A percentile compares a stretch with the other conserved stretches of the same genome.
These are phyloP conservation scores for Erigeron philadelphicus DNA, from an alignment of 140 eudicot genomes.

Conservation along the genomic window DNA sequence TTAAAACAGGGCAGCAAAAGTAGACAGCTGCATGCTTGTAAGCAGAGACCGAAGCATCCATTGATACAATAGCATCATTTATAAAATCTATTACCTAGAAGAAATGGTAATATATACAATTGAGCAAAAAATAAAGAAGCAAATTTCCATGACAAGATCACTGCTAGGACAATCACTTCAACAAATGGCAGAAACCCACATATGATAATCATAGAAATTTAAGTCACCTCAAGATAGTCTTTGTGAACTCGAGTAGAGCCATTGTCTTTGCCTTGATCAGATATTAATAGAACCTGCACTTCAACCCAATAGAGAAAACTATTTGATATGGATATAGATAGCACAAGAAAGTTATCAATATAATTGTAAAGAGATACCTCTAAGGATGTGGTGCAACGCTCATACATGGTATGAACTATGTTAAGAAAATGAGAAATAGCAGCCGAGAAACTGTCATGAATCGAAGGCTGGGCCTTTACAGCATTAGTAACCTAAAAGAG, in stretches of 20 bases:
- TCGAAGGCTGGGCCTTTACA: slow-evolving; percentile 40
- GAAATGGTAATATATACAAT: background rate
- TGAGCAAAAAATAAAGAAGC: background rate
- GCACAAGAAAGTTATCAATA: background rate
- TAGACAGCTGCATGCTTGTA: slow-evolving; percentile 62
- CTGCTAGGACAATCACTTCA: background rate
- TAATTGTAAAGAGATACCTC: slow-evolving; percentile 45
- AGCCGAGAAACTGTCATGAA: slow-evolving; percentile 53
- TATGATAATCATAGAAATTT: background rate
- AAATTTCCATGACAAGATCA: slow-evolving; percentile 6
- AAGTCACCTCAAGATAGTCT: slow-evolving; percentile 81
- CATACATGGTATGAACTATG: slow-evolving; percentile 80
- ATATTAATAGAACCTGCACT: slow-evolving; percentile 59
- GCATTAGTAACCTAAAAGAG: slow-evolving; percentile 65
- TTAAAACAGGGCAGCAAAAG: slow-evolving; percentile 58
- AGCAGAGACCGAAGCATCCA: slow-evolving; percentile 63
- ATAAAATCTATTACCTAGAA: slow-evolving; percentile 67
- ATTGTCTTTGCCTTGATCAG: slow-evolving; percentile 44
- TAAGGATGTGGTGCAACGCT: slow-evolving; percentile 73
- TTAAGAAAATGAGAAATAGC: slow-evolving; percentile 62
- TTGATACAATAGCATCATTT: slow-evolving; percentile 66
- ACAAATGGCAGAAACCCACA: background rate
- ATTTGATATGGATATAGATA: slow-evolving; percentile 2
- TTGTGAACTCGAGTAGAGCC: slow-evolving; percentile 46
- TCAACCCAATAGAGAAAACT: slow-evolving; percentile 24